Base-by-base conservation (phyloP, 768 basidiomycete species). In the Hebeloma cylindrosporum region DNA sequence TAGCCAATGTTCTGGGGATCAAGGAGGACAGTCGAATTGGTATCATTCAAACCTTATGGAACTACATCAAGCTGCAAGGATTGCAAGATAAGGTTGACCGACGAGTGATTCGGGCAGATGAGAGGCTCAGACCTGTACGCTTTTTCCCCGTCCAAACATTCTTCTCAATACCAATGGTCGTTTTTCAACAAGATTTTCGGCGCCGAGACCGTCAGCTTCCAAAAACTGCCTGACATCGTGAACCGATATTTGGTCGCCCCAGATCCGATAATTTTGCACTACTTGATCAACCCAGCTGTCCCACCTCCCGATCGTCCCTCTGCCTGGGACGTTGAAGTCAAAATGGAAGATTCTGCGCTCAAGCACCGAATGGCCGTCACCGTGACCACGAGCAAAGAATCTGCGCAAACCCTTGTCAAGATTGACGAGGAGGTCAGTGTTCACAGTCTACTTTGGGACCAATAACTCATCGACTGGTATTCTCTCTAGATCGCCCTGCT, bases 301-400 rank as follows among this genome's bases (percentile, higher is more conserved):
- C 71, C 78, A 21, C 79, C 86, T 0, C 79, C 88, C 3, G 88
- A 90, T 46, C 73, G 82, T 7, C 79, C 82, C 7, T 74, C 77
- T 43, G 91, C 89, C 3, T 95, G 83, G 76, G 93, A 96, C 58
- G 78, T 93, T 13, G 92, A 95, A 39, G 65, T 95, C 8, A 93
- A 91, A 63, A 78, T 85, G 63, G 93, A 96, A 57, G 93, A 96
- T 59, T 70, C 78, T 2, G 62, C 67, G 6, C 60, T 86, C 32
- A 94, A 93, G 66, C 76, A 68, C 43, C 79, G 83, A 39, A 89
- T 92, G 83, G 66, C 78, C 1, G 80, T 84, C n/a, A 75, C 86
- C 35, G 67, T 85, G 8, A 75, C 77, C 36, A 71, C 85, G 43
- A 83, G 76, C 51, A 83, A 87, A 40, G 89, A 90, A 47, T 84